Base-by-base conservation (phyloP, 495 filamentous ascomycete genomes). In the Annulohypoxylon nitens region DNA sequence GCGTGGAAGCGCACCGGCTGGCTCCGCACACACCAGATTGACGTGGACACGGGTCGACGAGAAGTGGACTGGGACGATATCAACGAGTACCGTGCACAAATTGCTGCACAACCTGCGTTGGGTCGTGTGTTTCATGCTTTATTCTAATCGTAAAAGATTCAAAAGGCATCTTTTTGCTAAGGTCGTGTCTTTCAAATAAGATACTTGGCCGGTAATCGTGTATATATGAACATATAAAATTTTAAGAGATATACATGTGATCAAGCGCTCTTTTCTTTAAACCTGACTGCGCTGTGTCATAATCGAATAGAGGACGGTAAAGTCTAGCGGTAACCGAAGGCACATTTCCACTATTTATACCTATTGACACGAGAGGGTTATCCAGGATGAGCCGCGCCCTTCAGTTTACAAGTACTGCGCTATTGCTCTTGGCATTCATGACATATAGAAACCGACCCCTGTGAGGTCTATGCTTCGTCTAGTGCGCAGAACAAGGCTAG, bases 31-130 rank as follows among this genome's bases (percentile, higher is more conserved):
- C 55, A 78, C 48, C 78, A 91, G 70, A 90, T 92, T 62, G 90
- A 92, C 69, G 82, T 92, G 60, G 89, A 91, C 75, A 85, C 85
- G 5, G 89, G 88, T 70, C 83, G 89, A 41, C 83, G 90, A 16
- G 86, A 88, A 78, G 70, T 89, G 20, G 82, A 87, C 67, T 89
- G 86, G 86, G 84, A 87, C 3, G 78, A 80, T 39, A 86, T 89
- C 77, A 82, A 89, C 65, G 82, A 75, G 33, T 79, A 83, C 43
- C 81, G 81, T 30, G 79, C 67, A 3, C 30, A 79, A 58, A 36
- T 86, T 12, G 86, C 85, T 25, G 61, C 80, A 0, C 82, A 83
- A 82, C 88, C 88, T 5, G 75, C 78, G 0, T 90, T 86, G 86
- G 85, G 79, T 76, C 76, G 86, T 2, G n/a, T 83, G 4, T 58